Evolutionary conservation across 352 stramenopile genomes (phyloP).

Genomic region (Phytophthora foliorum): DNA sequence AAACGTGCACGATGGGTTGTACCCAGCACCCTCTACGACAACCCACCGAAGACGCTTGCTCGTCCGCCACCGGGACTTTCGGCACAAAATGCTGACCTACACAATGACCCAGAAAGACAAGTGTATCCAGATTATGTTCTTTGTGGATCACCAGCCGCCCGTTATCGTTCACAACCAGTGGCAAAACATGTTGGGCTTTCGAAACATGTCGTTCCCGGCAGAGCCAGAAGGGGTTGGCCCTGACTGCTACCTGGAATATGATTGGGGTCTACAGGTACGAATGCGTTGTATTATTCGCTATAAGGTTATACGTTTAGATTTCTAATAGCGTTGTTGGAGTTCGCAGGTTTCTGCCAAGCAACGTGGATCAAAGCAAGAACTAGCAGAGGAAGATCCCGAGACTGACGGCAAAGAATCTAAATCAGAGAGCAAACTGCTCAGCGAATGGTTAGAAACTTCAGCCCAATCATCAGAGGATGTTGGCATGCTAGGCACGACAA

Average conservation of each 20-base stretch:
- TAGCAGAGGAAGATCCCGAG: conserved; percentile 3
- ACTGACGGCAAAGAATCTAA: conserved; percentile 1
- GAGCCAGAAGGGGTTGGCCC: conserved; percentile 64
- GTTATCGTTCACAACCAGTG: conserved; percentile 79
- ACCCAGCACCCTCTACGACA: conserved; percentile 55
- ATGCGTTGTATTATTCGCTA: not conserved
- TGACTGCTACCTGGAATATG: conserved; percentile 77
- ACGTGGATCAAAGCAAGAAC: not conserved
- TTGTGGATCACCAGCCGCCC: conserved; percentile 71
- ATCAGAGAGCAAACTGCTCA: conserved; percentile 23
- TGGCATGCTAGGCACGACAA: not conserved
- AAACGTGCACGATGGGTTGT: conserved; percentile 34
- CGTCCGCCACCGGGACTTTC: conserved; percentile 55
- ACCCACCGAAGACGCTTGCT: conserved; percentile 65
- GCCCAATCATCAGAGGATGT: conserved; percentile 10
- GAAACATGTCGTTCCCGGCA: conserved; percentile 52
- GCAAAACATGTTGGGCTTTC: conserved; percentile 57
- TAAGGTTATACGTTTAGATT: not conserved
- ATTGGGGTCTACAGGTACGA: conserved; percentile 61
- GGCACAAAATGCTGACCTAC: conserved; percentile 78
- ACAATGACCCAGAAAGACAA: conserved; percentile 60
- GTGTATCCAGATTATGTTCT: conserved; percentile 73
- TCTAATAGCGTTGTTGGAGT: conserved; percentile 1
- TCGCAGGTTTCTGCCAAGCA: conserved; percentile 29
- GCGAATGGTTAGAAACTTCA: conserved; percentile 53